Percentiles rank a stretch among this genome's conserved stretches.
phyloP scores from a whole-genome alignment of 164 flowering plant species.

The grape (Vitis vinifera) region ASM3070453v1 NC_081816.1:9431001-9431500 shows the following conservation, averaged over 20 bases:
- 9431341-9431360: conserved; percentile 4
- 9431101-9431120: conserved; percentile 63
- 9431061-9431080: conserved; percentile 51
- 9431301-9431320: not conserved
- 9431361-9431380: conserved; percentile 5
- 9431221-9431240: conserved; percentile 7
- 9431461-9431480: not conserved
- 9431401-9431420: conserved; percentile 7
- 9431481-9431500: not conserved
- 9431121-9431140: conserved; percentile 50
- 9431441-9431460: not conserved
- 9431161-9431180: conserved; percentile 35
- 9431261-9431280: conserved; percentile 7
- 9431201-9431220: conserved; percentile 32
- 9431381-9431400: not conserved
- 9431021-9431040: conserved; percentile 55
- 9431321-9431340: conserved; percentile 4
- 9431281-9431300: conserved; percentile 10
- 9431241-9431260: conserved; percentile 9
- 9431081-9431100: conserved; percentile 48
- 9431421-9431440: conserved; percentile 16
- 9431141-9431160: conserved; percentile 50
- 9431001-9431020: conserved; percentile 81
- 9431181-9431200: conserved; percentile 27
- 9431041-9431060: conserved; percentile 69